Evolutionary conservation across 2,329 filamentous ascomycete species (phyloP).

Genomic region (Fusarium staphyleae): DNA sequence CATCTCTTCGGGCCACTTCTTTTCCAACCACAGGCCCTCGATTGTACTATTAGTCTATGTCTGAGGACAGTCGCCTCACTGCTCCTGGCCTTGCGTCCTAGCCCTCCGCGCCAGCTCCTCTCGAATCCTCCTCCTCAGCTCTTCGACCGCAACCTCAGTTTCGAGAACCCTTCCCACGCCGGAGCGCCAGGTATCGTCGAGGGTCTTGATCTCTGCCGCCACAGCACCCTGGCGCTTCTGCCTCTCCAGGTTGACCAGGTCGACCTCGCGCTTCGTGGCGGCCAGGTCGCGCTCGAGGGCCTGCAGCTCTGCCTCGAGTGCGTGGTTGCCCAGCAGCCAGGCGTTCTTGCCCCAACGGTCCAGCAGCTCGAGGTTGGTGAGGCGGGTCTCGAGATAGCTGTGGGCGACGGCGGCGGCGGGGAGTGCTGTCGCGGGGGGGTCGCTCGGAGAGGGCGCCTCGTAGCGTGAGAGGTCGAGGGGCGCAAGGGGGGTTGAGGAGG

Average conservation of each 20-base stretch:
- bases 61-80: background rate
- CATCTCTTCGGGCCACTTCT: background rate
- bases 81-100: background rate
- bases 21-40: background rate
- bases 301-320: conserved; percentile 72
- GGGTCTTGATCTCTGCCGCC: conserved; percentile 72
- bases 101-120: conserved; percentile 60
- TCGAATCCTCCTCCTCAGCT: conserved; percentile 70
- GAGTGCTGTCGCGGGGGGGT: conserved; percentile 68
- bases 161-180: conserved; percentile 83
- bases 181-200: conserved; percentile 81
- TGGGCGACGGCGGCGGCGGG: conserved; percentile 59
- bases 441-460: conserved; percentile 62
- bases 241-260: conserved; percentile 74
- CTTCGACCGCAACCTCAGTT: conserved; percentile 84
- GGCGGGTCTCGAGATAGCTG: conserved; percentile 60
- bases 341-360: conserved; percentile 86
- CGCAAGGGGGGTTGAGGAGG: conserved; percentile 46
- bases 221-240: conserved; percentile 74
- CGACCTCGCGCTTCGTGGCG: conserved; percentile 70
- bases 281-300: conserved; percentile 78
- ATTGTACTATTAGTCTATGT: background rate
- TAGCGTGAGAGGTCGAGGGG: conserved; percentile 80
- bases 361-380: conserved; percentile 71
- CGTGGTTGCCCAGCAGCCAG: conserved; percentile 86